Evolutionary conservation across 805 yeast genomes (phyloP).

Genomic region (Monosporozyma siamensis): DNA sequence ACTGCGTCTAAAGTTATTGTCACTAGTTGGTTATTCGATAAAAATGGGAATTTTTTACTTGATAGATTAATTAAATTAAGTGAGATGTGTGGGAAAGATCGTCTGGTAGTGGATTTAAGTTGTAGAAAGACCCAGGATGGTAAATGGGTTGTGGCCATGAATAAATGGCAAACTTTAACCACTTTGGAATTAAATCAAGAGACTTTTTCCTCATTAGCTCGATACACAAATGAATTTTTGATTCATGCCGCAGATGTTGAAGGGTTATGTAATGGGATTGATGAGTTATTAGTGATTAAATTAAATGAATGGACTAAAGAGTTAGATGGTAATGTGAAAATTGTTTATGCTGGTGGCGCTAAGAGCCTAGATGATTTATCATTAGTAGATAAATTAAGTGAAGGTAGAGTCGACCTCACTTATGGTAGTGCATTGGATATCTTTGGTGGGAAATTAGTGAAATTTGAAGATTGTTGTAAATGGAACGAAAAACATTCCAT

Average conservation of each 20-base stretch:
- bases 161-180: slow-evolving; percentile 93
- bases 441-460: slow-evolving; percentile 82
- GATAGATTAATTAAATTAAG: slow-evolving; percentile 45
- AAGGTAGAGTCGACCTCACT: slow-evolving; percentile 82
- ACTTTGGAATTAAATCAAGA: slow-evolving; percentile 44
- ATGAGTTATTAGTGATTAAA: slow-evolving; percentile 58
- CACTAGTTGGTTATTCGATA: slow-evolving; percentile 75
- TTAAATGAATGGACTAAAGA: slow-evolving; percentile 65
- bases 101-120: slow-evolving; percentile 81
- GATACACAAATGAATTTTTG: slow-evolving; percentile 76
- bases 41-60: slow-evolving; percentile 39
- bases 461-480: slow-evolving; percentile 58
- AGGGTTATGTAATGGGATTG: slow-evolving; percentile 91
- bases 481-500: slow-evolving; percentile 47
- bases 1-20: slow-evolving; percentile 80
- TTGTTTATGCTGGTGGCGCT: slow-evolving; percentile 98
- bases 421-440: slow-evolving; percentile 90
- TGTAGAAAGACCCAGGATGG: slow-evolving; percentile 43
- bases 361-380: slow-evolving; percentile 58
- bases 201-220: slow-evolving; percentile 44
- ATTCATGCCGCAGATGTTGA: slow-evolving; percentile 99
- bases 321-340: slow-evolving; percentile 42
- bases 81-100: slow-evolving; percentile 48
- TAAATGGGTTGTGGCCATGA: slow-evolving; percentile 91
- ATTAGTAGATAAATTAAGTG: slow-evolving; percentile 56